Evolutionary conservation across 2,329 filamentous ascomycete species (phyloP).

Genomic region (Metarhizium rileyi): DNA sequence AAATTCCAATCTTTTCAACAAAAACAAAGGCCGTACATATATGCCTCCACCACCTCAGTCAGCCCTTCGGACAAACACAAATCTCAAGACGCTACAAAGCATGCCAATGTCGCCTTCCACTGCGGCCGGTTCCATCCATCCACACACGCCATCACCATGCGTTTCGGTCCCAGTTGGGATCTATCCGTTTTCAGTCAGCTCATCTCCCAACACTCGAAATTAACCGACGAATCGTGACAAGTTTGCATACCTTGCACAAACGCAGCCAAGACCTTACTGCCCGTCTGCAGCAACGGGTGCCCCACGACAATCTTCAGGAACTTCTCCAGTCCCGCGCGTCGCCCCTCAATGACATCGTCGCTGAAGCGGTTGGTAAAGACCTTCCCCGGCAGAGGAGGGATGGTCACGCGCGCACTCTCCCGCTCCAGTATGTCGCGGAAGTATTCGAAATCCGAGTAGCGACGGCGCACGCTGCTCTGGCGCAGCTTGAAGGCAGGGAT

Average conservation of each 20-base stretch:
- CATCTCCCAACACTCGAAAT: constrained; percentile 1
- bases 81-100: background rate
- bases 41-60: background rate
- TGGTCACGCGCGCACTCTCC: constrained; percentile 87
- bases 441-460: constrained; percentile 97
- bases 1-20: background rate
- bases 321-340: constrained; percentile 82
- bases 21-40: background rate
- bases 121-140: background rate
- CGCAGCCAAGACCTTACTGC: constrained; percentile 88
- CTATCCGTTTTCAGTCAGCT: constrained; percentile 26
- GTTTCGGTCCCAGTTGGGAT: constrained; percentile 85
- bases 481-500: constrained; percentile 98
- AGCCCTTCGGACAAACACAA: background rate
- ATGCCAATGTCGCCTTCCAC: too few relatives aligned
- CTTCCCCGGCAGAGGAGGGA: constrained; percentile 90
- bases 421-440: constrained; percentile 97
- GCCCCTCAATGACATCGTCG: constrained; percentile 95
- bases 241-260: constrained; percentile 83
- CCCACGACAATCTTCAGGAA: constrained; percentile 97
- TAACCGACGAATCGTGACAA: too few relatives aligned
- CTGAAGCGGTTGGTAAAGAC: constrained; percentile 97
- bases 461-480: constrained; percentile 75
- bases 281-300: constrained; percentile 91
- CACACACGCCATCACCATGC: constrained; percentile 53